Evolutionary conservation across 2,329 filamentous ascomycete species (phyloP).

Genomic region (Anthostomella pinea): DNA sequence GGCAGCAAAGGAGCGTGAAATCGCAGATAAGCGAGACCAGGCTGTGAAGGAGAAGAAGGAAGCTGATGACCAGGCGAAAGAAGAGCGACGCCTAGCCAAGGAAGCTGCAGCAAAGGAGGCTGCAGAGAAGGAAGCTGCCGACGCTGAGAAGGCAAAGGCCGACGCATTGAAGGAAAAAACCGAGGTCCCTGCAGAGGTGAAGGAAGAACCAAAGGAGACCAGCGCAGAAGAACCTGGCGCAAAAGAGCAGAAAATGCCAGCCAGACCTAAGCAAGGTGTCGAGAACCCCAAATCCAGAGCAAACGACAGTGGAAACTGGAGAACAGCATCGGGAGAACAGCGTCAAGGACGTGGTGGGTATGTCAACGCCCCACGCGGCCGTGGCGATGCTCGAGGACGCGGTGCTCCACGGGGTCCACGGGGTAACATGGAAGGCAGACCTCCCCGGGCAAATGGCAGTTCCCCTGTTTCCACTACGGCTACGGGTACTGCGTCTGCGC

Average conservation of each 20-base stretch:
- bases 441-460: slow-evolving; percentile 48
- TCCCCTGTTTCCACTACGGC: slow-evolving; percentile 29
- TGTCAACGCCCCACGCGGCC: slow-evolving; percentile 31
- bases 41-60: slow-evolving; percentile 80
- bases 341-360: slow-evolving; percentile 34
- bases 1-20: slow-evolving; percentile 79
- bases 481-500: too few relatives aligned
- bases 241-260: slow-evolving; percentile 48
- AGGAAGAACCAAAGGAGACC: slow-evolving; percentile 27
- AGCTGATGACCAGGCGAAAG: slow-evolving; percentile 80
- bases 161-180: slow-evolving; percentile 34
- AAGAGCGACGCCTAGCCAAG: slow-evolving; percentile 64
- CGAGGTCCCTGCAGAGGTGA: slow-evolving; percentile 32
- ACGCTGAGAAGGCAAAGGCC: slow-evolving; percentile 31
- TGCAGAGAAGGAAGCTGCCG: slow-evolving; percentile 36
- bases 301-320: slow-evolving; percentile 59
- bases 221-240: slow-evolving; percentile 32
- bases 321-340: slow-evolving; percentile 48
- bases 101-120: slow-evolving; percentile 62
- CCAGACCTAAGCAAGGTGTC: slow-evolving; percentile 41
- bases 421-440: slow-evolving; percentile 45
- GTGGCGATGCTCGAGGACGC: slow-evolving; percentile 36
- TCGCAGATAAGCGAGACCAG: slow-evolving; percentile 82
- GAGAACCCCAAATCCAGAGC: slow-evolving; percentile 53
- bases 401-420: slow-evolving; percentile 43